Evolutionary conservation across 345 rosid genomes (phyloP), one percentile per base, ranked within the genome.

Genomic region (Eutrema japonicum): DNA sequence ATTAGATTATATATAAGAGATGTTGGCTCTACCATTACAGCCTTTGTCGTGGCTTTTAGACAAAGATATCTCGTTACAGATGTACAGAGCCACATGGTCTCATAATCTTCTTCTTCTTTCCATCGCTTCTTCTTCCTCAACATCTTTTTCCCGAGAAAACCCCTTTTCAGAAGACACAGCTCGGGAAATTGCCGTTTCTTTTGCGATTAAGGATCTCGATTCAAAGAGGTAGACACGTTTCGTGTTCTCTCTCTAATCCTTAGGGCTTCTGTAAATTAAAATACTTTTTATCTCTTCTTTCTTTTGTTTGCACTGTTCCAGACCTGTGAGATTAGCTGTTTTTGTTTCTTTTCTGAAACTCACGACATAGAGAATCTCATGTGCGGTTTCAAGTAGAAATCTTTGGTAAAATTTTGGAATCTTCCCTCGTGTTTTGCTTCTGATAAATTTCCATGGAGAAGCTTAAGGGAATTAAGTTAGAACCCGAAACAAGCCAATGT

Each of bases 401-500:
- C 68, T 12, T 68, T 41, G 30, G 64, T 26, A 3, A 18, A 11
- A 12, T 6, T 27, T 10, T 22, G 68, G 68, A 75, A 22, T 67
- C 55, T 40, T 55, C 70, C 53, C 70, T 65, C 32, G 35, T 14
- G 47, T 71, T 54, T 29, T 53, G 50, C 51, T 71, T 62, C 69
- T 71, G 62, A 13, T 38, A 14, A 32, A 18, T 56, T 48, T 11
- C 36, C 57, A 62, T 76, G 75, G 75, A 16, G 46, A 62, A 76
- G 70, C 70, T 32, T 0, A 70, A 57, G 51, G 72, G 63, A 32
- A 68, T 18, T 18, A 1, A 54, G 51, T 4, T 68, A 40, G 84
- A 82, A 66, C 79, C 74, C 7, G 80, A 59, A 59, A 68, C 73
- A 74, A 84, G 78, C 69, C 87, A 77, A 75, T 72, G 51, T 62